A percentile compares a stretch with the other conserved stretches of the same genome.
Conservation (phyloP, 768 basidiomycete species). For the Tephrocybe sp. region DNA sequence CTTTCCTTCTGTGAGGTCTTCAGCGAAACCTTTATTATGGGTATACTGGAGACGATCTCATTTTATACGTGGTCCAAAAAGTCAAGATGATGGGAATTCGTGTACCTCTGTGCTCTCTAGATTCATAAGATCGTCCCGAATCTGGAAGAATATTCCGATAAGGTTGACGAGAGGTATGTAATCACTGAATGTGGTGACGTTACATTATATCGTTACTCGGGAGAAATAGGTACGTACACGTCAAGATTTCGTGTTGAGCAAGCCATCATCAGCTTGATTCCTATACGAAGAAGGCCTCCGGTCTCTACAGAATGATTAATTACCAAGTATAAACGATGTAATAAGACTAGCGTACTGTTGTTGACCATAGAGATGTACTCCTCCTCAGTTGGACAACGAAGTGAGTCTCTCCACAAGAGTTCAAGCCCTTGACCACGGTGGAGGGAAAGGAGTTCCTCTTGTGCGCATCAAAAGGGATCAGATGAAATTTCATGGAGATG, state of each 20-base stretch:
- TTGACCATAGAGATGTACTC: conserved; percentile 97
- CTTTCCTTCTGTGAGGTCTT: conserved; percentile 95
- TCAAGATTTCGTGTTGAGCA: conserved; percentile 61
- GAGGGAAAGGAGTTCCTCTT: conserved; percentile 72
- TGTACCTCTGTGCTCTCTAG: conserved; percentile 78
- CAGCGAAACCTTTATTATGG: conserved; percentile 83
- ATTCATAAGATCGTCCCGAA: conserved; percentile 97
- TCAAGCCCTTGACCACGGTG: conserved; percentile 96
- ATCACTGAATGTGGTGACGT: conserved; percentile 47
- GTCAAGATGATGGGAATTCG: too few relatives aligned
- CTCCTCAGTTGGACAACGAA: conserved; percentile 90
- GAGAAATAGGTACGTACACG: conserved; percentile 39
- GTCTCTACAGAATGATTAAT: conserved; percentile 59
- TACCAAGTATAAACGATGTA: not conserved
- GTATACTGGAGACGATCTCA: conserved; percentile 64
- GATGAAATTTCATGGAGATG: not conserved
- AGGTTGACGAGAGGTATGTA: conserved; percentile 92
- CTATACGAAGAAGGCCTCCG: conserved; percentile 88
- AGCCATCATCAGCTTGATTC: conserved; percentile 96
- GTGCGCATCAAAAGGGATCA: not conserved
- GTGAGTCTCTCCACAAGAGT: conserved; percentile 88
- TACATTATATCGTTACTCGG: not conserved
- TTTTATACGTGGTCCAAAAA: too few relatives aligned
- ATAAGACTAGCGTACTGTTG: conserved; percentile 60
- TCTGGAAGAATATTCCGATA: conserved; percentile 93